phyloP scores from a whole-genome alignment of 108 stramenopile species.

The Skeletonema costatum region DNA sequence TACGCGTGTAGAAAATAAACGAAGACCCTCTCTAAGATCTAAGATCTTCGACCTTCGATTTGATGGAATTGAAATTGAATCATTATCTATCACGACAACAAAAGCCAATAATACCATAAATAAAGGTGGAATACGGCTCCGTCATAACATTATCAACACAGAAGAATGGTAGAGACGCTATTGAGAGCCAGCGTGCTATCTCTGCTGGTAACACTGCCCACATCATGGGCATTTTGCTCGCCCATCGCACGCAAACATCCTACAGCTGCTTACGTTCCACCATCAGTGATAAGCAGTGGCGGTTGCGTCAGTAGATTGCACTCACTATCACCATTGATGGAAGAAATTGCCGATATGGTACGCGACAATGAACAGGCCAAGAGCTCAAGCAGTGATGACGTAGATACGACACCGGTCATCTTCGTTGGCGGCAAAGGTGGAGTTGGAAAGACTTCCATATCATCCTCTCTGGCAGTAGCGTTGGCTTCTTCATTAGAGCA shows the following conservation, averaged over 20 bases:
- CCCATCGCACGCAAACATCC: background rate
- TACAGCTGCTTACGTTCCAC: background rate
- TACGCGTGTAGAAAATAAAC: too few species aligned
- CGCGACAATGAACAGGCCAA: background rate
- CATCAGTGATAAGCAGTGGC: background rate
- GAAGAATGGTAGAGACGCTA: background rate
- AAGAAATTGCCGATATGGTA: conserved; percentile 17
- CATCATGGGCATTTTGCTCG: background rate
- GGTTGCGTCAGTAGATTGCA: background rate
- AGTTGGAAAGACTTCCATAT: conserved; percentile 84
- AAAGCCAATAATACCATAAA: too few species aligned
- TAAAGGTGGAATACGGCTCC: background rate
- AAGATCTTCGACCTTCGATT: too few species aligned
- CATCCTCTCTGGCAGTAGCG: conserved; percentile 82
- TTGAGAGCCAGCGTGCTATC: background rate
- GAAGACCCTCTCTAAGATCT: too few species aligned
- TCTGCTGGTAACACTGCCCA: background rate
- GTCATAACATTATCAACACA: background rate
- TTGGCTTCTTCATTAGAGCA: conserved; percentile 64
- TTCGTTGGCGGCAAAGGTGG: conserved; percentile 49
- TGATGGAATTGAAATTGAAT: too few species aligned
- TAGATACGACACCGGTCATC: conserved; percentile 21
- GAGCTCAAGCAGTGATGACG: background rate
- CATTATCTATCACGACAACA: too few species aligned
- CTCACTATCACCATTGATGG: conserved; percentile 11